Evolutionary conservation across 2,329 filamentous ascomycete genomes (phyloP).

Genomic region (Clathrospora elynae): DNA sequence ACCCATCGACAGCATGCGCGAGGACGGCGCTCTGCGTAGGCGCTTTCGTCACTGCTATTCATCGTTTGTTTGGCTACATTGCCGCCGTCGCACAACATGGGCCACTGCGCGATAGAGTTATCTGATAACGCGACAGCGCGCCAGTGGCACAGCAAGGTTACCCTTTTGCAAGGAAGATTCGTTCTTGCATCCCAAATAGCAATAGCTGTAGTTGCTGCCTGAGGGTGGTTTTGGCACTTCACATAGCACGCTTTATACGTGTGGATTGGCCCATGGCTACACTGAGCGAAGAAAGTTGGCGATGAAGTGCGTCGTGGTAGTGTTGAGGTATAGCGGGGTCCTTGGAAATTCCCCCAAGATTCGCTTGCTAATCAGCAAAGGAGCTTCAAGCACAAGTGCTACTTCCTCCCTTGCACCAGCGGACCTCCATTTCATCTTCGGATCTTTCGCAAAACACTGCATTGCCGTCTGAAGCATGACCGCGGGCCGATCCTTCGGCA

Average conservation of each 20-base stretch:
- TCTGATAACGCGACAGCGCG: slow-evolving; percentile 10
- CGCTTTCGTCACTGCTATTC: neutral
- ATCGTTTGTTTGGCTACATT: neutral
- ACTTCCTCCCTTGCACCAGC: neutral
- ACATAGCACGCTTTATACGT: neutral
- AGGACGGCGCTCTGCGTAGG: neutral
- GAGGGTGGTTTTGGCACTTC: neutral
- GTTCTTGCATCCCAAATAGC: neutral
- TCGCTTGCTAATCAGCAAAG: slow-evolving; percentile 5
- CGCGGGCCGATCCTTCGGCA: neutral
- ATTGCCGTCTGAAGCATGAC: neutral
- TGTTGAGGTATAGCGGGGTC: slow-evolving; percentile 6
- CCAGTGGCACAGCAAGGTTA: neutral
- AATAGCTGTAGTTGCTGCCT: slow-evolving; percentile 1
- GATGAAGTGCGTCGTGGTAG: neutral
- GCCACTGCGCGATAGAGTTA: slow-evolving; percentile 6
- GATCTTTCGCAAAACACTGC: neutral
- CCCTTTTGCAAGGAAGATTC: neutral
- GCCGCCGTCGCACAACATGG: slow-evolving; percentile 1
- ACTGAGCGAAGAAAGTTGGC: neutral
- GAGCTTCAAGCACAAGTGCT: neutral
- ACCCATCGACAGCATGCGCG: neutral
- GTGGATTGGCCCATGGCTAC: too few species aligned
- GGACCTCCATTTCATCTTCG: neutral
- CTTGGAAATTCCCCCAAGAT: neutral